phyloP scores from a whole-genome alignment of 1,139 yeast species.

The Eremothecium sinecaudum region DNA sequence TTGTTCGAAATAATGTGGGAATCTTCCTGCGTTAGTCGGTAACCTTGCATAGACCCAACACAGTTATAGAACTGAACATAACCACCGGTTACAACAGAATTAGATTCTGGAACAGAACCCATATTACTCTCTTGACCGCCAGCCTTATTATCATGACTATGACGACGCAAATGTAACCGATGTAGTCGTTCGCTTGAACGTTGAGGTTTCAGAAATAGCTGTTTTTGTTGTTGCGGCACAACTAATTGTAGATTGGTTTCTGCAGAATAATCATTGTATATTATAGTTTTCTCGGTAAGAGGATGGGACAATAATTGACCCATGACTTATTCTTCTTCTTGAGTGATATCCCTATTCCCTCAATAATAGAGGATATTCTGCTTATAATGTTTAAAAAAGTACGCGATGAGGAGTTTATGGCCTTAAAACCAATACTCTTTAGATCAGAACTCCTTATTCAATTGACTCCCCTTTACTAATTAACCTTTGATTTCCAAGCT shows the following conservation, averaged over 20 bases:
- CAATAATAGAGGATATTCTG: too few relatives aligned
- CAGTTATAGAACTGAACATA: conserved; percentile 43
- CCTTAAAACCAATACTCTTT: too few relatives aligned
- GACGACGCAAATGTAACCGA: conserved; percentile 5
- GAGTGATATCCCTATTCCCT: neutral
- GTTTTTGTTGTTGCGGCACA: neutral
- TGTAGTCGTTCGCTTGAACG: conserved; percentile 2
- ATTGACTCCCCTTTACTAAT: too few relatives aligned
- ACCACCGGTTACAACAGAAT: conserved; percentile 16
- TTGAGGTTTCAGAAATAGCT: neutral
- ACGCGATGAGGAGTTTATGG: neutral
- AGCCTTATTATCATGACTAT: conserved; percentile 1
- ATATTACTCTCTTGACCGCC: neutral
- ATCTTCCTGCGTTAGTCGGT: conserved; percentile 68
- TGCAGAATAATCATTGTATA: conserved; percentile 33
- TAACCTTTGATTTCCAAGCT: too few relatives aligned
- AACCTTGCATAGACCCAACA: conserved; percentile 74
- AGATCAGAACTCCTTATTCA: too few relatives aligned
- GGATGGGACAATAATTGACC: conserved; percentile 74
- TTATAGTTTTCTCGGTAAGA: conserved; percentile 56
- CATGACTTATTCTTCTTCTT: conserved; percentile 36
- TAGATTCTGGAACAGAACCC: neutral
- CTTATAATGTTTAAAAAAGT: neutral
- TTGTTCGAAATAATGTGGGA: conserved; percentile 44
- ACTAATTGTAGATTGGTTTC: conserved; percentile 1